Conservation (phyloP, 106 monocot species). For the Dendrobium officinale region DNA sequence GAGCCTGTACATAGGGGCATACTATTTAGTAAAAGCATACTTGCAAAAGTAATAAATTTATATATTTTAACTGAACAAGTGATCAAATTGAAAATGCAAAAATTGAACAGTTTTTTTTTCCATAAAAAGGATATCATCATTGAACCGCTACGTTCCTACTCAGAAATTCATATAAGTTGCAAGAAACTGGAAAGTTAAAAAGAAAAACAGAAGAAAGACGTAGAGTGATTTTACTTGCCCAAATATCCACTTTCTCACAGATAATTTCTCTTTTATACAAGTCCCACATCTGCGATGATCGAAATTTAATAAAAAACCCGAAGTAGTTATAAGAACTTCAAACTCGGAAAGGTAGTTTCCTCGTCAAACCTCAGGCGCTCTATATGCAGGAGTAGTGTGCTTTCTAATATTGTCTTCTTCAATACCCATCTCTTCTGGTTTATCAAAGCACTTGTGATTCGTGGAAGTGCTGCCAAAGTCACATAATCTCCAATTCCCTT, state of each 20-base stretch:
- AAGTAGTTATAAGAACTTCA: background rate
- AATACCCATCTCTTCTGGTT: conserved; percentile 96
- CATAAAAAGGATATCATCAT: too few relatives aligned
- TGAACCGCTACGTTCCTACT: too few relatives aligned
- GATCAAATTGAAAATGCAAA: too few relatives aligned
- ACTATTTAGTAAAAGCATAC: too few relatives aligned
- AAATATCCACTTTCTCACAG: conserved; percentile 98
- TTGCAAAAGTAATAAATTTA: too few relatives aligned
- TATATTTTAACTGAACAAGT: too few relatives aligned
- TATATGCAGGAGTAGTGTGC: conserved; percentile 96
- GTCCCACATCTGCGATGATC: conserved; percentile 91
- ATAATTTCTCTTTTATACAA: conserved; percentile 84
- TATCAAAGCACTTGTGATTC: conserved; percentile 92
- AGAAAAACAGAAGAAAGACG: background rate
- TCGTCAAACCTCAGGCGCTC: conserved; percentile 83
- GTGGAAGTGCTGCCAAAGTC: conserved; percentile 97
- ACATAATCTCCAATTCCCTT: conserved; percentile 91
- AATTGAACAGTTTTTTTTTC: too few relatives aligned
- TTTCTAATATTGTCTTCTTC: conserved; percentile 99
- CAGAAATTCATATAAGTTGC: too few relatives aligned
- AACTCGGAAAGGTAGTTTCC: background rate
- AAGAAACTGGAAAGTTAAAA: too few relatives aligned
- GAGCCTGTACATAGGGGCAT: conserved; percentile 39
- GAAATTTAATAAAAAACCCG: conserved; percentile 2
- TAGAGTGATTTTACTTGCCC: conserved; percentile 47